Percentiles rank a stretch among this genome's conserved stretches.
Conservation (phyloP, 495 filamentous ascomycete species). For the Podospora sp. region DNA sequence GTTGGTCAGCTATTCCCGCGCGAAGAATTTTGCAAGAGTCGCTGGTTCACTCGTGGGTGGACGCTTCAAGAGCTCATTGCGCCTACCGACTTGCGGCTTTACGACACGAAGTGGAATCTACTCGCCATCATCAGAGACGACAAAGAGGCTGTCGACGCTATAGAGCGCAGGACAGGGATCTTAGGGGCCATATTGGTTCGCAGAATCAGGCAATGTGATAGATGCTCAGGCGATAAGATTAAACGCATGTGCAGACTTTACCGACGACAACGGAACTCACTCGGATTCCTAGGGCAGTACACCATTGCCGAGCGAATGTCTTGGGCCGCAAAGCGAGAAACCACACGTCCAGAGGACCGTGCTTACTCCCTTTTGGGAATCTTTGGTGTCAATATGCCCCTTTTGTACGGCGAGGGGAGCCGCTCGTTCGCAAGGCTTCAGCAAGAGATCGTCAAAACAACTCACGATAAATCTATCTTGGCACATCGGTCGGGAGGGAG, state of each 20-base stretch:
- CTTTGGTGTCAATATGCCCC: constrained; percentile 10
- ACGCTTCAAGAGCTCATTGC: constrained; percentile 26
- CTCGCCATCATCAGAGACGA: neutral
- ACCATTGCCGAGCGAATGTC: constrained; percentile 4
- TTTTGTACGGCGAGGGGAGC: constrained; percentile 5
- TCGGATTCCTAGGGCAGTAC: neutral
- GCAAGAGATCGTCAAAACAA: neutral
- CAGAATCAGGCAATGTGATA: neutral
- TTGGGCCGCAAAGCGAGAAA: neutral
- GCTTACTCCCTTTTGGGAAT: constrained; percentile 13
- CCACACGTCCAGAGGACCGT: constrained; percentile 8
- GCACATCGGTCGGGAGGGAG: neutral
- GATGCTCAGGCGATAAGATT: neutral
- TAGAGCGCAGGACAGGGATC: neutral
- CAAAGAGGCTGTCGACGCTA: neutral
- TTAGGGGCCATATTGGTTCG: neutral
- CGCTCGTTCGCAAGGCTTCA: neutral
- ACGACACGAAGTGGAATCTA: neutral
- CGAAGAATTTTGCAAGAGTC: constrained; percentile 1
- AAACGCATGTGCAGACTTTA: neutral
- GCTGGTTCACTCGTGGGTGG: constrained; percentile 43
- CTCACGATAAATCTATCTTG: constrained; percentile 4
- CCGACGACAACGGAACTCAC: neutral
- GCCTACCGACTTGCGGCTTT: neutral
- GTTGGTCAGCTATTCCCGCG: neutral